Base-by-base conservation (phyloP, 1,139 yeast genomes). In the Nakaseomyces kungkrabaensis region DNA sequence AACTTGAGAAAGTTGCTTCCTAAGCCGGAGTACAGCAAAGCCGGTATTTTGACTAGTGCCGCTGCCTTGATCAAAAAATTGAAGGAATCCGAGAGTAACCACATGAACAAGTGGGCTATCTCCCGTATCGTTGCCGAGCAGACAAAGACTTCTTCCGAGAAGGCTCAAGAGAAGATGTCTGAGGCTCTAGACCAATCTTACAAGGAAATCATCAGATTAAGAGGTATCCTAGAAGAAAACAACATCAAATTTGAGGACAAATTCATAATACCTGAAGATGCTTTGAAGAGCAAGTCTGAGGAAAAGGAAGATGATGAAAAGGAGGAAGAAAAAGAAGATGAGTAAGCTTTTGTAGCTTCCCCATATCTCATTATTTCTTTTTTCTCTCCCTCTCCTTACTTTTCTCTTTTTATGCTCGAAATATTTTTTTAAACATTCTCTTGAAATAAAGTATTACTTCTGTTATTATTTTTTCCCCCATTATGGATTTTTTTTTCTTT, bases 111-210 rank as follows among this genome's bases (percentile, higher is more conserved):
- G 71, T 86, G 95, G 87, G 89, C 97, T 5, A 75, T 90, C 63
- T 97, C 90, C 66, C 90, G 89, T 70, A 75, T 92, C 54, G 76
- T 89, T 57, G 83, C 94, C 45, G 97, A 90, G 65, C 97, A 92
- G 68, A 90, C 92, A 5, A 85, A 89, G 50, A 78, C 85, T 55
- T 96, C 86, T 64, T 73, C 87, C 54, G 77, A 84, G 47, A 79
- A 84, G 42, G 78, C 86, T 17, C 87, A 87, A 68, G 94, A 85
- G 59, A 83, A 85, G 66, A 73, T 88, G 62, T 85, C 85, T 68
- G 75, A 73, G 48, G 95, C 87, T 69, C 75, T 87, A 58, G 90
- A 87, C 58, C 81, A 88, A 62, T 95, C 97, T n/a, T 90, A 92
- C 75, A 77, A 95, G 58, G 97, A 90, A 64, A 81, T 85, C 51